Evolutionary conservation across 2,329 filamentous ascomycete species (phyloP), one percentile per base, ranked within the genome.

Genomic region (Calonectria crousiana): DNA sequence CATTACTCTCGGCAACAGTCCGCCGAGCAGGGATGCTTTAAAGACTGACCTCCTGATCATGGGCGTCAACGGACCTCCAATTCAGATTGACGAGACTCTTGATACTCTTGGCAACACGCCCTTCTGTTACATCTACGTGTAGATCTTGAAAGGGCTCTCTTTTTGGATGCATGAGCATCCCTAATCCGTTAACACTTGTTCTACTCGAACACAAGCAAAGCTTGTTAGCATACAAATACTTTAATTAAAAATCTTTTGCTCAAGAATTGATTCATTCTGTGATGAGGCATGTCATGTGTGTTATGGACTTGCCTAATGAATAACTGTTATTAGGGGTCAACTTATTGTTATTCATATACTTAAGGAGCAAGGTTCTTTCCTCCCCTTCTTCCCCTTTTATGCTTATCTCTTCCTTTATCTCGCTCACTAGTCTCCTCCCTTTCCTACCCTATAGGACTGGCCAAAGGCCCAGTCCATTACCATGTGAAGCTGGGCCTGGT

Each of bases 71-170:
- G 78, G 64, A 0, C 30, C 76, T 13, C 8, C 71, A 9, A 67
- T 75, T n/a, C 67, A 75, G 2, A 84, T 82, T 30, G 68, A 60
- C 6, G 76, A 77, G 20, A 69, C 79, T 11, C 52, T 81, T 53
- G 79, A 78, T 60, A 82, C 80, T 0, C 73, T 81, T 4, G 75
- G 76, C 3, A 77, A 77, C 9, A 71, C 78, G 9, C 81, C 79
- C 0, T 79, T 82, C 23, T 83, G 81, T 71, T 83, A 83, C 34
- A 74, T 82, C 30, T 83, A 83, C 20, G 30, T 70, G 13, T 80
- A 71, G 56, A 28, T 18, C 28, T 26, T 36, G 34, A 41, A 11
- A 2, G n/a, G 10, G 6, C 2, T 32, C 9, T 32, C 9, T 34
- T 11, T n/a, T 26, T 60, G n/a, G 32, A 13, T 36, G 32, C 4